Evolutionary conservation across 768 basidiomycete species (phyloP), one percentile per base, ranked within the genome.

Genomic region (Ramaria sp.): DNA sequence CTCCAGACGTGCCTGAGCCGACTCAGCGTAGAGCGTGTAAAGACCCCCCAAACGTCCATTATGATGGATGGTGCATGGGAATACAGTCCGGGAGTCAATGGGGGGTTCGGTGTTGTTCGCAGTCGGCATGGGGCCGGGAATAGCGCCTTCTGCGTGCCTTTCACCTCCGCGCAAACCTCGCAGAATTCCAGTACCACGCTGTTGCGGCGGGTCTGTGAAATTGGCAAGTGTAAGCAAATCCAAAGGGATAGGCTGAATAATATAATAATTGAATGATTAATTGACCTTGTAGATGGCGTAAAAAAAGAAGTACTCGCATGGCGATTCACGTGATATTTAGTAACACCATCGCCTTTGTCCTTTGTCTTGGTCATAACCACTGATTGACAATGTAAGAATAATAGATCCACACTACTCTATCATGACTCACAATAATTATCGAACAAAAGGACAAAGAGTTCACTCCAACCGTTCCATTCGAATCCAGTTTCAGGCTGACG

Each of bases 351-450:
- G 19, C 48, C 55, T 63, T 78, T 86, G 59, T 88, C 86, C 62
- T 86, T 87, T 1, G 82, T 72, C 67, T 94, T 94, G 12, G 91
- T 91, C 79, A 92, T 80, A 34, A 94, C 89, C 69, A 94, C 92
- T 93, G 64, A 6, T 48, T 13, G 9, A 30, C 30, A 37, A 7
- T 31, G 20, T 20, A 51, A 22, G 31, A 4, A 45, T 19, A 11
- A 7, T 10, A 19, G 62, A 22, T 49, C 13, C 10, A 37, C 9
- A 13, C 17, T 22, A 33, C 17, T 20, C 67, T 38, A 72, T 17
- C 24, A 50, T 15, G 13, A 71, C 89, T 69, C 59, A 91, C 92
- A 69, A 63, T 97, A 99, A 64, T 98, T 92, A 69, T 99, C 96
- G 63, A 99, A 96, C 2, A 99, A 73, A 53, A 97, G 75, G 7